These are phyloP conservation scores for Lentinula detonsa DNA, from an alignment of 768 basidiomycete genomes.

Conservation along the genomic window DNA sequence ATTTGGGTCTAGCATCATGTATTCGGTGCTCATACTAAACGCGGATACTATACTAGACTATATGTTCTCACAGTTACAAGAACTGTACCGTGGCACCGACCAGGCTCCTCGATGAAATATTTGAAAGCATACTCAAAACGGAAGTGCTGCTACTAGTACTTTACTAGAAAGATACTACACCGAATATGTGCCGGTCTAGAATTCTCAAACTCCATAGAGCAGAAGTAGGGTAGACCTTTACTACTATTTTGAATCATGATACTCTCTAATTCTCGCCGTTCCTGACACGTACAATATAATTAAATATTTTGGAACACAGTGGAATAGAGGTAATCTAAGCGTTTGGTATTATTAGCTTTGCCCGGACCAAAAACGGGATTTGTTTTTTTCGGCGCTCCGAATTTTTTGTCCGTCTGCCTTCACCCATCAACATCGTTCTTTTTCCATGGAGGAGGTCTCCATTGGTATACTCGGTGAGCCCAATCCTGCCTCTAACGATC, in stretches of 20 bases:
- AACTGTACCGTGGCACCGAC: background rate
- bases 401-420: background rate
- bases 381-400: background rate
- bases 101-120: background rate
- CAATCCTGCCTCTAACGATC: background rate
- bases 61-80: background rate
- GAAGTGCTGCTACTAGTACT: too few relatives aligned
- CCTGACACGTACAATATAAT: too few relatives aligned
- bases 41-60: background rate
- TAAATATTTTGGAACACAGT: too few relatives aligned
- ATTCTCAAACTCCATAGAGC: background rate
- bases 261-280: too few relatives aligned
- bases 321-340: too few relatives aligned
- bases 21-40: background rate
- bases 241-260: too few relatives aligned
- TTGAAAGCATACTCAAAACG: background rate
- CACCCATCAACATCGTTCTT: background rate
- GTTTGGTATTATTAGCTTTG: too few relatives aligned
- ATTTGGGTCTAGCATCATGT: background rate
- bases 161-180: background rate
- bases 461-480: constrained; percentile 1
- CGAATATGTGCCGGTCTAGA: background rate
- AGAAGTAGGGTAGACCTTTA: background rate
- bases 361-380: too few relatives aligned
- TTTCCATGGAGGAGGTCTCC: background rate